Evolutionary conservation across 108 stramenopile species (phyloP), one percentile per base, ranked within the genome.

Genomic region (Hondaea fermentalgiana): DNA sequence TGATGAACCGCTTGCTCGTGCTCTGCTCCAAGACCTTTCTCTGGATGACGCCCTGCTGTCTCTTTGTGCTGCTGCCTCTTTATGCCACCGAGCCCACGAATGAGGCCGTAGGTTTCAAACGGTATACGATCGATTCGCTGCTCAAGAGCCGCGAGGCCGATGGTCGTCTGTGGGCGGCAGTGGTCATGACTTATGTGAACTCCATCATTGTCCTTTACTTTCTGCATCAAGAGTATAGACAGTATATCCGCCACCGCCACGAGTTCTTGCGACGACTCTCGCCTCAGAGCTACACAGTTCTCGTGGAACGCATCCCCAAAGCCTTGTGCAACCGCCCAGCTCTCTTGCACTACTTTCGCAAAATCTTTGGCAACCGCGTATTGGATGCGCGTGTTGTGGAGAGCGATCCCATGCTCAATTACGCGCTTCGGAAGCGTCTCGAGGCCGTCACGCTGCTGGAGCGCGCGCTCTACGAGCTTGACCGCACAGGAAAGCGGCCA

Each of bases 341-440:
- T 2, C 51, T 83, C 12, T 35, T 83, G 51, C 76, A 83, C 51
- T 83, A 83, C 76, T 83, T 83, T 53, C 76, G 76, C 45, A 83
- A 83, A 23, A 83, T 83, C 51, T 83, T 83, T 83, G 76, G 76
- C 25, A 83, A 83, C 51, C 76, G 76, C 51, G 76, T 83, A 6
- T 17, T 83, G 19, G n/a, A 21, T 16, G 76, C 76, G 17, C n/a
- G 28, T 12, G 76, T 83, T 23, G 76, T 83, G 45, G 76, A 83
- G 51, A 83, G 76, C 76, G 51, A 83, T 53, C 76, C 76, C n/a
- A 83, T 83, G 49, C 76, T 83, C 45, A 83, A 83, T 53, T 83
- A 83, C 51, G 76, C 76, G 6, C 14, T 83, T 12, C 45, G 51
- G 19, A 47, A 53, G 25, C 45, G 76, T 17, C 12, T 83, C 25